These are phyloP conservation scores for Ananas comosus DNA, from an alignment of 176 grass and related monocot species.

Conservation along the genomic window DNA sequence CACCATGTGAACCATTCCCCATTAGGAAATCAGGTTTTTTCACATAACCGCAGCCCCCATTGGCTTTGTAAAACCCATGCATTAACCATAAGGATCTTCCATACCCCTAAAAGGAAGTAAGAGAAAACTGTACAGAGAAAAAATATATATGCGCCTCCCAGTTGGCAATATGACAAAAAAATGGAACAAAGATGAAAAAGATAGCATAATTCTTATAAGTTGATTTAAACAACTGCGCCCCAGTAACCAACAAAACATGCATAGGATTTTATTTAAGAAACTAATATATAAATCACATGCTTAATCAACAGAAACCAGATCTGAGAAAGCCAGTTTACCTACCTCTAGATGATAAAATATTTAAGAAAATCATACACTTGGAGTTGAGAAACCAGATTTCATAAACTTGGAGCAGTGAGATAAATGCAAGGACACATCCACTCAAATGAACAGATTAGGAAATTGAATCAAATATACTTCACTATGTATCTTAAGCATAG, in stretches of 20 bases:
- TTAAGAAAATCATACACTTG: not conserved
- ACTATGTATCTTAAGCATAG: not conserved
- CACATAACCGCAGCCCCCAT: constrained; percentile 80
- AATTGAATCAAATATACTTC: not conserved
- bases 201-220: not conserved
- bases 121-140: not conserved
- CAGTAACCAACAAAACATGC: not conserved
- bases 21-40: constrained; percentile 93
- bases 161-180: not conserved
- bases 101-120: constrained; percentile 49
- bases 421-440: not conserved
- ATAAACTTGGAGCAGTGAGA: not conserved
- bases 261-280: not conserved
- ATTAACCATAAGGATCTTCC: constrained; percentile 95
- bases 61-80: constrained; percentile 85
- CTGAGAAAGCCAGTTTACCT: not conserved
- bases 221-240: not conserved
- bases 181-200: no score
- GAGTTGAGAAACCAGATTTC: not conserved
- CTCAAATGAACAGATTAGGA: not conserved
- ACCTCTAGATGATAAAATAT: not conserved
- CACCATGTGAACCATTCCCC: constrained; percentile 55
- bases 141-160: not conserved
- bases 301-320: not conserved
- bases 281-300: not conserved